Base-by-base conservation (phyloP, 495 filamentous ascomycete species). In the Penicillium flavigenum region DNA sequence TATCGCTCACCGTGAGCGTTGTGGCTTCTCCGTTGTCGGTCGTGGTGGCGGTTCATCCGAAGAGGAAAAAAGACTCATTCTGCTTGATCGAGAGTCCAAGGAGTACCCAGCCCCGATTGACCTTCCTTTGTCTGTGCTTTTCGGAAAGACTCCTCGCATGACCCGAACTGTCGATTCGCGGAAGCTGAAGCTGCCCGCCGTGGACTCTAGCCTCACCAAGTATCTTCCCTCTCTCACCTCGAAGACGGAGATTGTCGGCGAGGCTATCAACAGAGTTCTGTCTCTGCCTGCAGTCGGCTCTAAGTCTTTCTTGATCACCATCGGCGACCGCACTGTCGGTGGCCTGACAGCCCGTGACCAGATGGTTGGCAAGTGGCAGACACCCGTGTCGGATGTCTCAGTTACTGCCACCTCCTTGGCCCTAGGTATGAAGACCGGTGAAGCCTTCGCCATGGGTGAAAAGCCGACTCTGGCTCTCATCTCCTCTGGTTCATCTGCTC, bases 381-480 rank as follows among this genome's bases (percentile, higher is more conserved):
- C 87, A n/a, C 94, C 94, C 14, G 91, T 98, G 10, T 84, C 94
- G 5, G 92, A 98, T 66, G 91, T 94, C 42, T 90, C 91, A 4
- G 92, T 98, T 19, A 98, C 93, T 11, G 85, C 88, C 0, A 90
- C 92, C 0, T 87, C 91, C 1, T 82, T 98, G 59, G 82, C 81
- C 31, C 69, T 83, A 17, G 87, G 86, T 17, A 79, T 88, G 5
- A 86, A 81, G 64, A 90, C 90, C 46, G 94, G 94, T 58, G 94
- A 98, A 72, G 91, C 92, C 8, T 96, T 97, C 90, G 89, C 91
- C 0, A 96, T 97, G 86, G 94, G 94, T 31, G 93, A 98, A 73
- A 96, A 89, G 74, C 92, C 95, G 16, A 88, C 85, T 0, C 72
- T 98, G 39, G 95, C 95, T 16, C 78, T 98, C 10, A 96, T 98